These are phyloP conservation scores for Mucor plumbeus DNA, from an alignment of 371 early-diverging fungal species.

Conservation along the genomic window DNA sequence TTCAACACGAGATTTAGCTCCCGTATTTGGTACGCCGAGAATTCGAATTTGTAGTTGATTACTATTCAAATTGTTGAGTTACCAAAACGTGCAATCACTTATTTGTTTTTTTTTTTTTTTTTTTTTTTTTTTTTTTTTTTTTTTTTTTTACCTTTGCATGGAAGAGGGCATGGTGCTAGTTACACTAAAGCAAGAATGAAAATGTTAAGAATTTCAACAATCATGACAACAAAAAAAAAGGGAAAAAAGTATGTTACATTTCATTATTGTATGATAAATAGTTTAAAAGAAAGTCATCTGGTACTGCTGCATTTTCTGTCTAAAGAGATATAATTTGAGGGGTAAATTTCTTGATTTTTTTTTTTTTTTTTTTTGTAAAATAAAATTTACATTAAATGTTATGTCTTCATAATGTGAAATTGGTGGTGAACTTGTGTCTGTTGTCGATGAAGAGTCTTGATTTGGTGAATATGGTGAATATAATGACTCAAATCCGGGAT, in stretches of 20 bases:
- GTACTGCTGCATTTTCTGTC: neutral
- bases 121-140: conserved; percentile 8
- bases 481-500: conserved; percentile 4
- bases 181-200: neutral
- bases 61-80: neutral
- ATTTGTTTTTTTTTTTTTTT: conserved; percentile 6
- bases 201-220: neutral
- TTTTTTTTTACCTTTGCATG: conserved; percentile 7
- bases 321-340: neutral
- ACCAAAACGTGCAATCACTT: too few relatives aligned
- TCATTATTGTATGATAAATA: conserved; percentile 1
- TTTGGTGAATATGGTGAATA: conserved; percentile 6
- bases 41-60: conserved; percentile 47
- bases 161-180: neutral
- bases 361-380: neutral
- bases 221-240: neutral
- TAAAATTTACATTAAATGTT: neutral
- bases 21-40: conserved; percentile 73
- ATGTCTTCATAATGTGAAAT: conserved; percentile 12
- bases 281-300: conserved; percentile 9
- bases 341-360: neutral
- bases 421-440: conserved; percentile 5
- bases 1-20: conserved; percentile 91
- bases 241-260: neutral
- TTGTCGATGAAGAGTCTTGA: conserved; percentile 5